Base-by-base conservation (phyloP, 202 grass and related monocot species). In the Carex arenaria region DNA sequence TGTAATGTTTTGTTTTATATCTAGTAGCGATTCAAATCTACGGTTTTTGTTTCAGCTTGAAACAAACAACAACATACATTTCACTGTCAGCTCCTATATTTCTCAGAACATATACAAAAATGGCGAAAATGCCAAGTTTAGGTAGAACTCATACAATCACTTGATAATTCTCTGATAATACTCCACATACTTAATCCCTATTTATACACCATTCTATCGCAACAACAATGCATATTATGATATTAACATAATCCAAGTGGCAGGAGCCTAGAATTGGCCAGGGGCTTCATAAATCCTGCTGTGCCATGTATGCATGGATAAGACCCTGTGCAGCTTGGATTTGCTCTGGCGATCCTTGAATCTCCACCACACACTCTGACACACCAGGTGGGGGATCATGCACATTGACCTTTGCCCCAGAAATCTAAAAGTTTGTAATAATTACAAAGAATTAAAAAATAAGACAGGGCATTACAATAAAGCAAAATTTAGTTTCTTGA, bases 271-370 rank as follows among this genome's bases (percentile, higher is more conserved):
- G 57, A 87, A 88, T 18, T 52, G 72, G 18, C 53, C 67, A 38
- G 86, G 86, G 14, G 80, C 61, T 65, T 87, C 84, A 84, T 85
- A 79, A 17, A 32, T 87, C 74, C 61, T 82, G 87, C 1, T 86
- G 86, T 11, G 87, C 83, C 55, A 97, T 80, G 62, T 87, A 97
- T 34, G 87, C 89, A 34, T 93, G 89, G 30, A 93, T 72, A 64
- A 92, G 87, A 81, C 86, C 88, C 64, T 86, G 71, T 3, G 92
- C 92, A 9, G 82, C 45, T 90, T 92, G 92, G 18, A 86, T 84
- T 89, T 93, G 86, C 71, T 97, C 92, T 3, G 85, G 77, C 12
- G 92, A 86, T 38, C 95, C 90, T 64, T 86, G 90, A 67, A 97
- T 91, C 76, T 91, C 95, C 77, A 91, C 80, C 13, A 90, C 52